Base-by-base conservation (phyloP, 1,284 basidiomycete genomes). In the Rhodotorula sp. region DNA sequence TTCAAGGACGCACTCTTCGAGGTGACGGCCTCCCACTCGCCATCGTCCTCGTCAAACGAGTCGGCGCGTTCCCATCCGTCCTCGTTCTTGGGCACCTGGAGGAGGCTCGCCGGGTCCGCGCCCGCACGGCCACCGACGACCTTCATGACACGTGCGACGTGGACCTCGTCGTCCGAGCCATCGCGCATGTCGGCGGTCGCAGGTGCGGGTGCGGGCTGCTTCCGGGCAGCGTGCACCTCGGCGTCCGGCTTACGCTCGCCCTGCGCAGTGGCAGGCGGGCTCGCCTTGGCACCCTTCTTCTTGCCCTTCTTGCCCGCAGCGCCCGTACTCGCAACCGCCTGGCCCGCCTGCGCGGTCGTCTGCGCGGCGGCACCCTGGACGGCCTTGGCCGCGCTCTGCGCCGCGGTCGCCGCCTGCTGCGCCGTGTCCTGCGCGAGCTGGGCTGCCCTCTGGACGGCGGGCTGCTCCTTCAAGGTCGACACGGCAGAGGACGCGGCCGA, bases 71-170 rank as follows among this genome's bases (percentile, higher is more conserved):
- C 67, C 67, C 71, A 67, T 12, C 41, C 65, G 9, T 62, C 51
- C n/a, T 58, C 66, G 22, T 6, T 48, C 55, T 55, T 39, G 34
- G 60, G 60, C 3, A 56, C 61, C 32, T 44, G 44, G n/a, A 46
- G 44, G n/a, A 46, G 55, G 29, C 48, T 57, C n/a, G 36, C 39
- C n/a, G 67, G 65, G 32, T 57, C 44, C 19, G 71, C 70, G 17
- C 71, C 71, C 5, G 48, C 58, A 34, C 68, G 63, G 58, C 74
- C 74, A 17, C 71, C 74, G 39, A 75, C 74, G 39, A 75, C 61
- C 64, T 73, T 68, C 57, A 75, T 66, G 34, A 70, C 69, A 22
- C 71, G 64, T 17, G 71, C 71, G 21, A 63, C 66, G 41, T 62
- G 37, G 8, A 63, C 51, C 17, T 53, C 34, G 13, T 68, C 63